These are phyloP conservation scores for Rutstroemia sp. DNA, from an alignment of 2,329 filamentous ascomycete genomes.

Conservation along the genomic window DNA sequence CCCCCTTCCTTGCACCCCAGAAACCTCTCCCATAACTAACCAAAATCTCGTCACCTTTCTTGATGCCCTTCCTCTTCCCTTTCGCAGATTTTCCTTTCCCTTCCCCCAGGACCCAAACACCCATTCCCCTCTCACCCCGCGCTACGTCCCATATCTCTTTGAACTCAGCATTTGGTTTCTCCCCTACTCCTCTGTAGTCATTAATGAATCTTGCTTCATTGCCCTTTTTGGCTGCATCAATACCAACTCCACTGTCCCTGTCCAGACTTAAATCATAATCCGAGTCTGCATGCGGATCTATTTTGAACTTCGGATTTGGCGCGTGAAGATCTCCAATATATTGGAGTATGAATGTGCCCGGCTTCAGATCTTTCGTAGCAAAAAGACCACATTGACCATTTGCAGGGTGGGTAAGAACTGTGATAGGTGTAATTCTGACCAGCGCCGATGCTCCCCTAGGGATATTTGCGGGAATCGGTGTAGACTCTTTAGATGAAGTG, in stretches of 20 bases:
- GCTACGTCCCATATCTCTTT: slow-evolving; percentile 48
- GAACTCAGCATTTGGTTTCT: slow-evolving; percentile 39
- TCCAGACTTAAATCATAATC: slow-evolving; percentile 62
- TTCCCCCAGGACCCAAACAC: slow-evolving; percentile 46
- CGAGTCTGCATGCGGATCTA: slow-evolving; percentile 34
- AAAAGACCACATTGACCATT: slow-evolving; percentile 53
- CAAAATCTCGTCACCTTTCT: slow-evolving; percentile 65
- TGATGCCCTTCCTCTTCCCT: slow-evolving; percentile 44
- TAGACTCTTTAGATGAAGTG: slow-evolving; percentile 20
- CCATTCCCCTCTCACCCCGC: slow-evolving; percentile 46
- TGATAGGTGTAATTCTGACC: slow-evolving; percentile 49
- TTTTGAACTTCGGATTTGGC: background rate
- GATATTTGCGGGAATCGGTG: slow-evolving; percentile 30
- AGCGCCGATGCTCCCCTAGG: slow-evolving; percentile 39
- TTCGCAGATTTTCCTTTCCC: slow-evolving; percentile 34
- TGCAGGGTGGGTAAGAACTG: slow-evolving; percentile 46
- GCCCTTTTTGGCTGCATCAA: slow-evolving; percentile 50
- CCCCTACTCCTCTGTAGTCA: slow-evolving; percentile 52
- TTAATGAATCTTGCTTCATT: slow-evolving; percentile 63
- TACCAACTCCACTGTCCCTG: slow-evolving; percentile 46
- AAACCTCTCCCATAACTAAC: slow-evolving; percentile 41
- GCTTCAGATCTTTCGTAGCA: slow-evolving; percentile 43
- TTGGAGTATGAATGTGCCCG: slow-evolving; percentile 50
- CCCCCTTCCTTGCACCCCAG: slow-evolving; percentile 43
- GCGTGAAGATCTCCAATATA: slow-evolving; percentile 55